Evolutionary conservation across 345 rosid species (phyloP).

Genomic region (Aquilaria sinensis): DNA sequence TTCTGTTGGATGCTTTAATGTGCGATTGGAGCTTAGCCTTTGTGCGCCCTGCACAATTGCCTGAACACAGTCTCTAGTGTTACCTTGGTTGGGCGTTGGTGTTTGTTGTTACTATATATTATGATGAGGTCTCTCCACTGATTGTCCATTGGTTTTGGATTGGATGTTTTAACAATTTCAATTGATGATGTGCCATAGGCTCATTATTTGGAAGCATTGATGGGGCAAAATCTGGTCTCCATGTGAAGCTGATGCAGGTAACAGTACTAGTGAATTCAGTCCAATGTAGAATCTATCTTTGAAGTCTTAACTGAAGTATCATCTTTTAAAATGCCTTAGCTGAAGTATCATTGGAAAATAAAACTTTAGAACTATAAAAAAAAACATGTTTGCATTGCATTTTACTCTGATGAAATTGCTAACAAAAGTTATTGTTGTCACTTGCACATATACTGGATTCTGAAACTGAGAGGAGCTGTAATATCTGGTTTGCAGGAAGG

Average conservation of each 20-base stretch:
- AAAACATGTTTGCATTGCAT: not conserved
- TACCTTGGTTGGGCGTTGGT: no score
- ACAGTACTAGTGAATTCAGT: constrained; percentile 4
- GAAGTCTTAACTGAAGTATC: not conserved
- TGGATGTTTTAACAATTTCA: no score
- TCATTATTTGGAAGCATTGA: constrained; percentile 76
- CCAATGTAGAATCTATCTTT: not conserved
- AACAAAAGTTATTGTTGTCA: not conserved
- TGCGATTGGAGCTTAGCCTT: no score
- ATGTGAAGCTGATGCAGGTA: constrained; percentile 89
- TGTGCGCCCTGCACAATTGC: no score
- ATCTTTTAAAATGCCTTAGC: not conserved
- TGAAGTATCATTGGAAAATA: not conserved
- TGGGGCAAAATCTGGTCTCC: constrained; percentile 59
- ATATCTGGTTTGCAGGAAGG: constrained; percentile 60
- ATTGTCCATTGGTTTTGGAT: no score
- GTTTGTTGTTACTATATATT: no score
- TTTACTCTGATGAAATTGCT: no score
- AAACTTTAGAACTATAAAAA: not conserved
- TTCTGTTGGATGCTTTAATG: no score
- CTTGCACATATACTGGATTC: constrained; percentile 6
- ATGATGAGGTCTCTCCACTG: no score
- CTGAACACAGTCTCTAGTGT: no score
- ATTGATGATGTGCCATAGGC: constrained; percentile 30
- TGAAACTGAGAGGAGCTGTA: constrained; percentile 2